Percentiles rank a stretch among this genome's conserved stretches.
Conservation (phyloP, 371 early-diverging fungal species). For the Rhizopus sp. region DNA sequence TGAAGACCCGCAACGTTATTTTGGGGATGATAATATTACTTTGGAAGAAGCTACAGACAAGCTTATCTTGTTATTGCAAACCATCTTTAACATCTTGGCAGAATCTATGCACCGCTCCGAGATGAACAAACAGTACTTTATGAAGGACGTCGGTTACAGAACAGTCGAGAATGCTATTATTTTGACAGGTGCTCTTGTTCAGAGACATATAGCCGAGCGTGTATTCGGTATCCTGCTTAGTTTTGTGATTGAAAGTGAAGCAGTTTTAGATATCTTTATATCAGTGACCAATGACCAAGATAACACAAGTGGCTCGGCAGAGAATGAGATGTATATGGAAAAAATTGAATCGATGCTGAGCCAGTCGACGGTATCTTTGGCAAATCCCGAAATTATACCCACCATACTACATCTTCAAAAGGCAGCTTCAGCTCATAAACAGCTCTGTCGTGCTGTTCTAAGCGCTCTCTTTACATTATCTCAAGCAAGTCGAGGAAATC, state of each 20-base stretch:
- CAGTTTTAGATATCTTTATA: conserved; percentile 50
- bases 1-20: conserved; percentile 27
- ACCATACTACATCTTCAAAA: conserved; percentile 56
- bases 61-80: conserved; percentile 44
- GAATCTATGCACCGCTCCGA: conserved; percentile 63
- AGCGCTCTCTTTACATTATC: conserved; percentile 52
- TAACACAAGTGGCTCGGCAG: not conserved
- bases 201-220: conserved; percentile 35
- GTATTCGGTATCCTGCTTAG: conserved; percentile 66
- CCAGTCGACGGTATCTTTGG: conserved; percentile 29
- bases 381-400: conserved; percentile 60
- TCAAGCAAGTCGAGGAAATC: conserved; percentile 62
- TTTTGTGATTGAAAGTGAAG: conserved; percentile 60
- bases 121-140: conserved; percentile 55
- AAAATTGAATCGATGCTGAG: conserved; percentile 35
- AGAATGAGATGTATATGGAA: not conserved
- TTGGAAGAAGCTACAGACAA: conserved; percentile 10
- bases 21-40: conserved; percentile 34
- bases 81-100: conserved; percentile 56
- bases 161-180: conserved; percentile 63
- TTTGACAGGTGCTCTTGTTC: conserved; percentile 59
- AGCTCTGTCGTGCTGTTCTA: conserved; percentile 48
- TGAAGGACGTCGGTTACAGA: conserved; percentile 56
- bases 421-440: conserved; percentile 30
- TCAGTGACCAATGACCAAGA: conserved; percentile 6